phyloP scores from a whole-genome alignment of 768 basidiomycete species.

The Russula vinacea region DNA sequence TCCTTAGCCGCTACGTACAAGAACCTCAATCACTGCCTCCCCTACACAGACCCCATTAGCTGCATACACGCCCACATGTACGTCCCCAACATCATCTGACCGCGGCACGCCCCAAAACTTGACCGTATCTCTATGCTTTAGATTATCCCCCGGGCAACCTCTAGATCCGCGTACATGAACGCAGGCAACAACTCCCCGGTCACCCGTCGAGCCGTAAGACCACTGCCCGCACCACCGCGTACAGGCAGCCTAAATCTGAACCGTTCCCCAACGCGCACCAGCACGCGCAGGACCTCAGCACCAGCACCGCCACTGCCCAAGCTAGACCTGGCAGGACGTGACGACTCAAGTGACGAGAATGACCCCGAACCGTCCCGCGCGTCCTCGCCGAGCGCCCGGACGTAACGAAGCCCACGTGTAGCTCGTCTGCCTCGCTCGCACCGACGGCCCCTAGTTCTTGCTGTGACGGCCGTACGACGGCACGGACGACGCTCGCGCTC shows the following conservation, averaged over 20 bases:
- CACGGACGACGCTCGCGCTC: conserved; percentile 56
- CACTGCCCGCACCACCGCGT: conserved; percentile 9
- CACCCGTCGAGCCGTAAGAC: conserved; percentile 21
- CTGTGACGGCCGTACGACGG: conserved; percentile 5
- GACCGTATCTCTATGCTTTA: conserved; percentile 25
- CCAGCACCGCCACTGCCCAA: conserved; percentile 15
- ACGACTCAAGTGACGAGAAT: conserved; percentile 59
- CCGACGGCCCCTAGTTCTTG: not conserved
- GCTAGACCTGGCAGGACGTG: conserved; percentile 39
- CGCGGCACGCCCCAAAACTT: conserved; percentile 31
- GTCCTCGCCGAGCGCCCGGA: conserved; percentile 64
- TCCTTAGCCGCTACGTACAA: conserved; percentile 24
- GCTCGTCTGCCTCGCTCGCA: conserved; percentile 52
- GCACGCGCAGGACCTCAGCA: conserved; percentile 24
- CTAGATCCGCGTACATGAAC: conserved; percentile 29
- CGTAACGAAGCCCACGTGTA: conserved; percentile 66
- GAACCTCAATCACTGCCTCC: conserved; percentile 29
- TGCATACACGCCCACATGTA: conserved; percentile 26
- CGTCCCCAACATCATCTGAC: conserved; percentile 28
- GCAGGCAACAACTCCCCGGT: conserved; percentile 26
- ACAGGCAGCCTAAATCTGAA: conserved; percentile 30
- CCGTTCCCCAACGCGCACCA: conserved; percentile 29
- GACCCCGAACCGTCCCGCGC: conserved; percentile 44
- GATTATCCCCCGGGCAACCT: conserved; percentile 20
- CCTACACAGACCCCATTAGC: conserved; percentile 25